These are phyloP conservation scores for Geotrichum ghanense DNA, from an alignment of 805 yeast genomes.

Conservation along the genomic window DNA sequence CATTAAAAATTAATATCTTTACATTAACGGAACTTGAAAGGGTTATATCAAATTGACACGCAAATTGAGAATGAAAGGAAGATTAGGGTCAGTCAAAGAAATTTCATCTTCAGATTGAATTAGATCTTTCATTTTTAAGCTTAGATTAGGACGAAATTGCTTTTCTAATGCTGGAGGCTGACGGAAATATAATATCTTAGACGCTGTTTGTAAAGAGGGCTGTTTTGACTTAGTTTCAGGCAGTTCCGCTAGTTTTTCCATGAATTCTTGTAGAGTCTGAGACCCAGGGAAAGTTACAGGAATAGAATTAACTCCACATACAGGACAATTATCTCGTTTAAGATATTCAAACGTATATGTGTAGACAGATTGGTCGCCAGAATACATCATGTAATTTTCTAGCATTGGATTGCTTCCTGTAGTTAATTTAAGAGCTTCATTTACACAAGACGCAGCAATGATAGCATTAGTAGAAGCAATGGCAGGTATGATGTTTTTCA, in stretches of 20 bases:
- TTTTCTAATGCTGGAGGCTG: slow-evolving; percentile 37
- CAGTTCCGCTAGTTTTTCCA: slow-evolving; percentile 28
- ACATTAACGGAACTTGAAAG: too few species aligned
- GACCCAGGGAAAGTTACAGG: slow-evolving; percentile 12
- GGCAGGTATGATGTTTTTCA: slow-evolving; percentile 86
- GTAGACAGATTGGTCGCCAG: slow-evolving; percentile 72
- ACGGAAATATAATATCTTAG: slow-evolving; percentile 33
- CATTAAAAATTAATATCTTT: too few species aligned
- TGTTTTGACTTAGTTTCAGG: slow-evolving; percentile 24
- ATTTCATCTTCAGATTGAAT: slow-evolving; percentile 37
- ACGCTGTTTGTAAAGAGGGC: slow-evolving; percentile 37
- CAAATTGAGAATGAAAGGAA: slow-evolving; percentile 34
- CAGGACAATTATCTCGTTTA: slow-evolving; percentile 53
- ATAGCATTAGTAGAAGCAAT: slow-evolving; percentile 91
- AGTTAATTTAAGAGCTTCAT: slow-evolving; percentile 71
- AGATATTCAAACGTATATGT: slow-evolving; percentile 61
- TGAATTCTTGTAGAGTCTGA: slow-evolving; percentile 31
- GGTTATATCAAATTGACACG: slow-evolving; percentile 11
- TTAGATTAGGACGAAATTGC: slow-evolving; percentile 35
- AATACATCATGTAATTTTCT: slow-evolving; percentile 75
- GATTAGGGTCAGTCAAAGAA: slow-evolving; percentile 39
- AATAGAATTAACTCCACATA: slow-evolving; percentile 45
- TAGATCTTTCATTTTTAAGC: slow-evolving; percentile 26
- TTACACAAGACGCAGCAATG: slow-evolving; percentile 80
- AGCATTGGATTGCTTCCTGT: slow-evolving; percentile 57